Evolutionary conservation across 108 stramenopile species (phyloP), one percentile per base, ranked within the genome.

Genomic region (Cyclotella sp.): DNA sequence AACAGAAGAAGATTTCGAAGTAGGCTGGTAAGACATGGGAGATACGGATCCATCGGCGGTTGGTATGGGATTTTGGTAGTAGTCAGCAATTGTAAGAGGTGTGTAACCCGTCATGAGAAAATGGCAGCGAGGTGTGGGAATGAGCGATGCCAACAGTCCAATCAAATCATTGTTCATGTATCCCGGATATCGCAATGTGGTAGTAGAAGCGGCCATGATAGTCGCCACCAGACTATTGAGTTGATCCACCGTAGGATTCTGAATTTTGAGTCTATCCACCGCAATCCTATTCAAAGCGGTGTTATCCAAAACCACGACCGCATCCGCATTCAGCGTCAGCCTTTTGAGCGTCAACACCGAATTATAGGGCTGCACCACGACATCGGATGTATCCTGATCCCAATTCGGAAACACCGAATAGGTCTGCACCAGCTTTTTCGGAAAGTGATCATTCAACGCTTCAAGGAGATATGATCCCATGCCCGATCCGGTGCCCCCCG

Each of bases 101-200:
- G 99, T 99, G 83, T 99, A 99, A 22, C 99, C 99, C 47, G 98
- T 97, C 98, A 99, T 99, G 72, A 99, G 92, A 75, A 99, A 99
- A 73, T 99, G 99, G 77, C 98, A 98, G 29, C 99, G 74, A 3
- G 99, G 99, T n/a, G 99, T 99, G 28, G 99, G 99, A 64, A 99
- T 98, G 68, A 99, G 84, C 6, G 90, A 91, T 29, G 99, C 98
- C 59, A 99, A 81, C 27, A 99, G 83, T 15, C 98, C 98, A 80
- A 98, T 96, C 54, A 98, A 87, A 85, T 99, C 99, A 76, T 99
- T 99, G 92, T 99, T 99, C 97, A 98, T 99, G 82, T 98, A 99
- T 26, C 98, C 97, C 8, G 99, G 99, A 88, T 99, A 99, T 2
- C 99, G 89, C 60, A 99, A 75, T 0, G 99, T 99, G 1, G 99